A percentile compares a stretch with the other conserved stretches of the same genome.
Conservation (phyloP, 2,329 filamentous ascomycete species). For the Ophiosphaerella herpotricha region DNA sequence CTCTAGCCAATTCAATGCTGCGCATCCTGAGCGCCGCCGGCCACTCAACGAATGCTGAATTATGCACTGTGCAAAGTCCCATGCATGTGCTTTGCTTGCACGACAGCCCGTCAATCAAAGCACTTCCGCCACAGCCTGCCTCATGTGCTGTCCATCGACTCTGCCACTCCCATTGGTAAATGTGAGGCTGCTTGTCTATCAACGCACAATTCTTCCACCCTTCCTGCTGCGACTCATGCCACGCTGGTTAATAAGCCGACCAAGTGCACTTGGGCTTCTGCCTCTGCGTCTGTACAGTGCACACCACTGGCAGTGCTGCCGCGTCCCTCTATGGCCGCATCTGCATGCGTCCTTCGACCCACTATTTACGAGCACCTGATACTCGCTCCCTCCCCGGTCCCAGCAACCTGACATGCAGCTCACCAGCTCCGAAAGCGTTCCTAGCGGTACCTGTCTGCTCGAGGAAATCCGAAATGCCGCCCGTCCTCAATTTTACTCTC, state of each 20-base stretch:
- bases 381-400: slow-evolving; percentile 1
- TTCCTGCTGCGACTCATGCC: no score
- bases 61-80: slow-evolving; percentile 22
- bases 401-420: slow-evolving; percentile 6
- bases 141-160: slow-evolving; percentile 2
- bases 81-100: slow-evolving; percentile 29
- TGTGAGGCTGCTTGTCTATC: neutral
- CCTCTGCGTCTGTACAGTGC: no score
- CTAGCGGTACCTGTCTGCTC: slow-evolving; percentile 6
- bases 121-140: slow-evolving; percentile 8
- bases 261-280: neutral
- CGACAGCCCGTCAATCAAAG: slow-evolving; percentile 32
- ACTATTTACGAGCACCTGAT: slow-evolving; percentile 4
- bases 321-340: slow-evolving; percentile 2
- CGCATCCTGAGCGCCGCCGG: slow-evolving; percentile 16
- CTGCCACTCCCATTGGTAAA: neutral
- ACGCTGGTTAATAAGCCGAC: neutral
- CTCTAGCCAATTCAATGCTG: slow-evolving; percentile 21
- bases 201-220: no score
- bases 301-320: neutral
- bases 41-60: slow-evolving; percentile 12
- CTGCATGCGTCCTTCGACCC: slow-evolving; percentile 6
- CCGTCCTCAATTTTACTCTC: neutral
- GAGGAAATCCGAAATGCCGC: neutral
- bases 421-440: slow-evolving; percentile 3